phyloP scores from a whole-genome alignment of 73 alveolate genomes.

The Paramecium bursaria region DNA sequence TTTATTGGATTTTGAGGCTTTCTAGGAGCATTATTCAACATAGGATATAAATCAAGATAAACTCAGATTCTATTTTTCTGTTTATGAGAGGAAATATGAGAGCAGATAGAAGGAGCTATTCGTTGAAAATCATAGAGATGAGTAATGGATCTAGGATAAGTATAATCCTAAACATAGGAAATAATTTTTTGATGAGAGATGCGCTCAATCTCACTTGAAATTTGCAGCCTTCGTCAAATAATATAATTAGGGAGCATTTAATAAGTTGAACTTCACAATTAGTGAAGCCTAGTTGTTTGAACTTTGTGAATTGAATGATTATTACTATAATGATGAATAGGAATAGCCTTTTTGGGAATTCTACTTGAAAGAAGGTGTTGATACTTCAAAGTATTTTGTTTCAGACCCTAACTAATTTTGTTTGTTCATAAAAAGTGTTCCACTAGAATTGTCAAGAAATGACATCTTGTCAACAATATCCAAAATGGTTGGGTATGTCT shows the following conservation, averaged over 20 bases:
- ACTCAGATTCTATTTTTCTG: not conserved
- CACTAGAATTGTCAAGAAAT: slow-evolving; percentile 14
- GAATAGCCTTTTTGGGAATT: slow-evolving; percentile 55
- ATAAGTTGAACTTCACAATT: slow-evolving; percentile 10
- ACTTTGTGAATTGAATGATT: slow-evolving; percentile 25
- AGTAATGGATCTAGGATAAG: slow-evolving; percentile 47
- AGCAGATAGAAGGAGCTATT: slow-evolving; percentile 26
- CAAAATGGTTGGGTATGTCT: not conserved
- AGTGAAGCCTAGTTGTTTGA: not conserved
- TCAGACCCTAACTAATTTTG: slow-evolving; percentile 22
- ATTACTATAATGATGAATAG: slow-evolving; percentile 40
- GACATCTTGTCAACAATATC: not conserved
- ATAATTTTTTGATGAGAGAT: slow-evolving; percentile 17
- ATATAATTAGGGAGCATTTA: slow-evolving; percentile 17
- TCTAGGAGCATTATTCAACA: slow-evolving; percentile 7
- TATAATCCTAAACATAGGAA: slow-evolving; percentile 14
- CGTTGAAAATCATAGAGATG: slow-evolving; percentile 50
- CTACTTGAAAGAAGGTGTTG: slow-evolving; percentile 26
- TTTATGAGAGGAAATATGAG: slow-evolving; percentile 45
- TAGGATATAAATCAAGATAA: slow-evolving; percentile 21
- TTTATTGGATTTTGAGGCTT: not conserved
- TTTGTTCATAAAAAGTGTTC: slow-evolving; percentile 37
- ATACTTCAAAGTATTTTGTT: not conserved
- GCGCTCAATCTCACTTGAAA: not conserved
- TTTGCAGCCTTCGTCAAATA: slow-evolving; percentile 19